Conservation (phyloP, 805 yeast species). For the Metschnikowia anglica region DNA sequence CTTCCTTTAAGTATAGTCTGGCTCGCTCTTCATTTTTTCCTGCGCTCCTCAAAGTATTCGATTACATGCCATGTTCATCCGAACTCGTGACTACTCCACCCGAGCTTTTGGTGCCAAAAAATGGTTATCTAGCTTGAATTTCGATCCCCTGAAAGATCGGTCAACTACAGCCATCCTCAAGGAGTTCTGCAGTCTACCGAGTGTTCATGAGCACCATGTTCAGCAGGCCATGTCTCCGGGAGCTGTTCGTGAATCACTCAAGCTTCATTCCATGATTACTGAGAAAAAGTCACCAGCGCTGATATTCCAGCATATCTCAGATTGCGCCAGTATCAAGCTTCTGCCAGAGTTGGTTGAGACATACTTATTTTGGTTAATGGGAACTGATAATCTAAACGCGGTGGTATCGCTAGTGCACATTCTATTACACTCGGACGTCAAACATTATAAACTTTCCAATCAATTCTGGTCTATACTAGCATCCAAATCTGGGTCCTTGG, state of each 20-base stretch:
- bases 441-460: slow-evolving; percentile 25
- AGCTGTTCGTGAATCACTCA: slow-evolving; percentile 2
- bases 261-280: slow-evolving; percentile 7
- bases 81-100: background rate
- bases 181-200: background rate
- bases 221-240: background rate
- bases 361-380: slow-evolving; percentile 24
- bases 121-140: background rate
- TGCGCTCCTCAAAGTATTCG: background rate
- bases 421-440: slow-evolving; percentile 16
- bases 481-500: slow-evolving; percentile 24
- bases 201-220: background rate
- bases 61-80: background rate
- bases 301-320: slow-evolving; percentile 12
- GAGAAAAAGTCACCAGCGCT: slow-evolving; percentile 1
- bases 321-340: slow-evolving; percentile 6
- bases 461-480: slow-evolving; percentile 37
- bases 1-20: background rate
- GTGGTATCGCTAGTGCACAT: slow-evolving; percentile 30
- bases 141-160: background rate
- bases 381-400: slow-evolving; percentile 23
- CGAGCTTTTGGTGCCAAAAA: slow-evolving; percentile 1
- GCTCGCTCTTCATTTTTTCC: background rate
- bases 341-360: slow-evolving; percentile 24
- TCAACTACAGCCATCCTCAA: background rate